phyloP scores from a whole-genome alignment of 2,329 filamentous ascomycete species.

The Colletotrichum simmondsii region DNA sequence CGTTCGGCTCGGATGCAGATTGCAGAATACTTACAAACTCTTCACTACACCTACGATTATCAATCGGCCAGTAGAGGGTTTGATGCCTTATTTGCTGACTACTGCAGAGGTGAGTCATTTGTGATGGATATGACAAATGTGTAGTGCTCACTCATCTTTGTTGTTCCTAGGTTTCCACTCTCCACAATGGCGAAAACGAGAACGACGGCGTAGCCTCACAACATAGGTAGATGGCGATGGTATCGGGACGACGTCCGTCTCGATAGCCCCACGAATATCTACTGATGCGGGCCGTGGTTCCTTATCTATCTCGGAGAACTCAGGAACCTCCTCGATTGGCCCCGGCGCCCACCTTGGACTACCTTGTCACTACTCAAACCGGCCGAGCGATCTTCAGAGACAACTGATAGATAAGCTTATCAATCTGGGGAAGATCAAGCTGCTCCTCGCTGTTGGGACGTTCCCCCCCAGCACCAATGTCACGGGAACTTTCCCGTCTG shows the following conservation, averaged over 20 bases:
- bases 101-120: background rate
- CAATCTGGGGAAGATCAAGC: slow-evolving; percentile 5
- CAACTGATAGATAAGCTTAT: slow-evolving; percentile 30
- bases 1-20: background rate
- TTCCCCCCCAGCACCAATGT: background rate
- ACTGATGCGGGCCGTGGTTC: background rate
- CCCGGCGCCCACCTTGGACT: background rate
- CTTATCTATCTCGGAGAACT: background rate
- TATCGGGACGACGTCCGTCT: background rate
- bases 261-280: background rate
- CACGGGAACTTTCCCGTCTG: slow-evolving; percentile 25
- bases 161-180: background rate
- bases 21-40: background rate
- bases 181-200: background rate
- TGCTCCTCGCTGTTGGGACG: background rate
- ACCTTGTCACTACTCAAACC: background rate
- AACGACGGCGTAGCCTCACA: background rate
- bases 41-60: background rate
- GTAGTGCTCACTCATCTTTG: background rate
- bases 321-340: background rate
- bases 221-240: background rate
- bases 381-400: slow-evolving; percentile 12
- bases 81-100: background rate
- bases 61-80: background rate
- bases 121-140: background rate